Base-by-base conservation (phyloP, 495 filamentous ascomycete genomes). In the Hypomontagnella monticulosa region DNA sequence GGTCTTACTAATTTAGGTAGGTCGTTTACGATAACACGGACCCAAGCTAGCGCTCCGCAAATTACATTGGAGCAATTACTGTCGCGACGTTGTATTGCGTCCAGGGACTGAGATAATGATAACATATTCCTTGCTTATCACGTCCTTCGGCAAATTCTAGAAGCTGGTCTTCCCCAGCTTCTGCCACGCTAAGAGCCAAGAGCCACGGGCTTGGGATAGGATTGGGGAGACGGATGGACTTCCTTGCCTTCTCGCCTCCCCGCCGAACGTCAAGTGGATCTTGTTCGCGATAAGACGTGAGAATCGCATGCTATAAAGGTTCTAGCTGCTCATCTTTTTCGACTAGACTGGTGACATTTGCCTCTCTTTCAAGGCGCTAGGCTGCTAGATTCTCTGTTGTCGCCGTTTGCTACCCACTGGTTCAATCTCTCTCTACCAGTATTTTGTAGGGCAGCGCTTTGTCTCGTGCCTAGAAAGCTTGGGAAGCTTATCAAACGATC, bases 141-240 rank as follows among this genome's bases (percentile, higher is more conserved):
- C 53, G 48, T 53, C n/a, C 38, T 7, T 23, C 4, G 32, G 42
- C n/a, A 30, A 1, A 48, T 62, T 62, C 57, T 62, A 67, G 63
- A 67, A 61, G 49, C 50, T 43, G 7, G 44, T 49, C 51, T 61
- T 67, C 63, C 64, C 64, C 64, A 61, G 52, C 46, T 57, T 49
- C 27, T 44, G 40, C 48, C 18, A 33, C 33, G 47, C 42, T 46
- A 50, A 15, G 57, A 34, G 32, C 51, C 63, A 50, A 15, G 57
- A 34, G 32, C 51, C 63, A 46, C 10, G 14, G 32, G 19, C 1
- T 56, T 61, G 51, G 57, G 46, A 57, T 37, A 30, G 15, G 8
- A 32, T 30, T 44, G 36, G 44, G 19, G 12, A 23, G 16, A 14
- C 5, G 19, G 19, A 11, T 41, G 2, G 18, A 20, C 9, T 54